Base-by-base conservation (phyloP, 768 basidiomycete genomes). In the Boletellus emodensis region DNA sequence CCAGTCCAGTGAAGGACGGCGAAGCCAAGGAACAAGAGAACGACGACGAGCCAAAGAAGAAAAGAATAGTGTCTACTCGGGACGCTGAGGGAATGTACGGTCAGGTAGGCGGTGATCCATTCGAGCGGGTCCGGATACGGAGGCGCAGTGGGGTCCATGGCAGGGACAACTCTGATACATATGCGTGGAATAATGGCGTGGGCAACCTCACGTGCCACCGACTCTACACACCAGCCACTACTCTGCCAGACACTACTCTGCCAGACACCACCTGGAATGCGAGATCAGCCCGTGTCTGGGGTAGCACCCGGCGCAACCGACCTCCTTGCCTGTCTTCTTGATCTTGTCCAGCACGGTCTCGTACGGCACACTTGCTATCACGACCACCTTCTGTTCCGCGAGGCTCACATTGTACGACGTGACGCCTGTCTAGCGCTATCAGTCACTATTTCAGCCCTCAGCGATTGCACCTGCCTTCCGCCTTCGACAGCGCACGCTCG, bases 281-380 rank as follows among this genome's bases (percentile, higher is more conserved):
- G 11, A 4, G 37, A 7, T 59, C 35, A 49, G 38, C 26, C 40
- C 28, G n/a, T 8, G 44, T 26, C 15, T 22, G 12, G 1, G 18
- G 10, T 10, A 14, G 13, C 12, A 18, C 17, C 13, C 28, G 10
- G 47, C 28, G 11, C 13, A 7, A 55, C 72, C 20, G 46, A 90
- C 91, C 84, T 89, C 79, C 71, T 94, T 94, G 56, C 93, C 93
- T 10, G 92, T 95, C 80, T 93, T 94, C 77, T 82, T 81, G 63
- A 95, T 90, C 74, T 76, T 87, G 46, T 72, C 83, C 12, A 81
- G 68, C 40, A 92, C 72, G 3, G 75, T 74, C 0, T 90, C 87
- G 64, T 87, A 89, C 15, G 76, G 59, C 10, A 81, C 72, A 3
- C 71, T 66, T 11, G 81, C 82, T 10, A 66, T 82, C 42, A 94